phyloP scores from a whole-genome alignment of 495 filamentous ascomycete species.

The Xylaria scruposa region DNA sequence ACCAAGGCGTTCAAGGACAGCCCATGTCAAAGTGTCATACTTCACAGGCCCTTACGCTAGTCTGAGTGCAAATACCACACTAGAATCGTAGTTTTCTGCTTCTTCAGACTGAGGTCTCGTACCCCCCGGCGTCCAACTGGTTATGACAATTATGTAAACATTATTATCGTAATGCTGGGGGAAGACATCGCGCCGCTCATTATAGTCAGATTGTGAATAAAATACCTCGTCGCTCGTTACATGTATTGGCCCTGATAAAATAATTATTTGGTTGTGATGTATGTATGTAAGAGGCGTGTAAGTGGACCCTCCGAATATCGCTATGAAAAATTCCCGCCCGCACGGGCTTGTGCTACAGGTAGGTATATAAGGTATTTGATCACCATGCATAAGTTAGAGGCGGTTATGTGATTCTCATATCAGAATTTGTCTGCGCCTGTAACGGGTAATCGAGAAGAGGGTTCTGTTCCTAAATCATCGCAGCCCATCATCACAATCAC shows the following conservation, averaged over 20 bases:
- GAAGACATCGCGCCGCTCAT: slow-evolving; percentile 31
- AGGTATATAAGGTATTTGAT: not conserved
- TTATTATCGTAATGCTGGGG: slow-evolving; percentile 11
- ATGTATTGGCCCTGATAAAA: not conserved
- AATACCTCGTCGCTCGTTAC: slow-evolving; percentile 36
- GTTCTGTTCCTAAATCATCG: not conserved
- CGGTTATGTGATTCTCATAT: not conserved
- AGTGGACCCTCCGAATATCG: slow-evolving; percentile 27
- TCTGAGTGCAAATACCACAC: not conserved
- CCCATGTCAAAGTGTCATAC: slow-evolving; percentile 3
- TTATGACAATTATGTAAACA: slow-evolving; percentile 15
- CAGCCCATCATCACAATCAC: not conserved
- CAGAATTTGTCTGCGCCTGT: not conserved
- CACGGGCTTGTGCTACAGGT: not conserved
- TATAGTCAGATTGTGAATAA: slow-evolving; percentile 33
- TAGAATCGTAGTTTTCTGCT: slow-evolving; percentile 29
- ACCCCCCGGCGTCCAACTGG: not conserved
- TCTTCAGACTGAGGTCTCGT: slow-evolving; percentile 20
- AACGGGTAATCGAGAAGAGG: not conserved
- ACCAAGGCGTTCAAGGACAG: slow-evolving; percentile 22
- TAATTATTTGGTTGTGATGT: not conserved
- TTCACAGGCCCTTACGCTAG: not conserved
- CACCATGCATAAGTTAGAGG: not conserved
- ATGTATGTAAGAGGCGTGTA: not conserved
- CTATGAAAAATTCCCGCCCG: slow-evolving; percentile 12